Percentiles rank a stretch among this genome's conserved stretches.
These are phyloP conservation scores for Pelagophyceae sp. DNA, from an alignment of 352 stramenopile genomes.

Conservation along the genomic window DNA sequence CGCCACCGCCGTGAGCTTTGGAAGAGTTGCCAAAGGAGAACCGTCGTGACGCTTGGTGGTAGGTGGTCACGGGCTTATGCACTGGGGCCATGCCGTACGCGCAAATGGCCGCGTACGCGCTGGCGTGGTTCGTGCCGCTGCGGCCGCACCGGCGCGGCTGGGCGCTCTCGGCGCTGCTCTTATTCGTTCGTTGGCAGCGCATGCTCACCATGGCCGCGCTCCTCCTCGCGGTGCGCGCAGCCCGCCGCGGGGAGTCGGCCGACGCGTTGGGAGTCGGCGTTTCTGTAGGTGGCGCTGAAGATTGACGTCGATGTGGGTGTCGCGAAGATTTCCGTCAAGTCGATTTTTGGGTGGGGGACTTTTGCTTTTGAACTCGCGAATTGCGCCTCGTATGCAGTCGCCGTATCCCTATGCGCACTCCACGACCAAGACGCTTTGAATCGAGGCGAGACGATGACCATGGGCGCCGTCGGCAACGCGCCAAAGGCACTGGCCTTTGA, in stretches of 20 bases:
- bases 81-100: not conserved
- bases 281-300: not conserved
- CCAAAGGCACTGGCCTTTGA: not conserved
- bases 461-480: not conserved
- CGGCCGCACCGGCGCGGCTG: not conserved
- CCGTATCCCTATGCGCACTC: not conserved
- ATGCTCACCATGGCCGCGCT: conserved; percentile 5
- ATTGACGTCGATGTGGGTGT: not conserved
- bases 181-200: not conserved
- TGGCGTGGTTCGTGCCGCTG: not conserved
- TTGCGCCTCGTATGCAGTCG: not conserved
- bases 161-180: not conserved
- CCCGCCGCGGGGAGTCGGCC: not conserved
- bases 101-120: not conserved
- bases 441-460: not conserved
- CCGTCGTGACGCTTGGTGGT: no score
- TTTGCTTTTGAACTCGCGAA: not conserved
- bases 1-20: no score
- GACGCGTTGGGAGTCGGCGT: no score
- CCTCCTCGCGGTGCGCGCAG: not conserved
- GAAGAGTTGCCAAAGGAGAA: no score
- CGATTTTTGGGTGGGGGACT: not conserved
- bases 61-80: not conserved
- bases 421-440: not conserved
- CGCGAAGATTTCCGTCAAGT: not conserved